Base-by-base conservation (phyloP, 169 alveolate genomes). In the Eimeria nieschulzi region DNA sequence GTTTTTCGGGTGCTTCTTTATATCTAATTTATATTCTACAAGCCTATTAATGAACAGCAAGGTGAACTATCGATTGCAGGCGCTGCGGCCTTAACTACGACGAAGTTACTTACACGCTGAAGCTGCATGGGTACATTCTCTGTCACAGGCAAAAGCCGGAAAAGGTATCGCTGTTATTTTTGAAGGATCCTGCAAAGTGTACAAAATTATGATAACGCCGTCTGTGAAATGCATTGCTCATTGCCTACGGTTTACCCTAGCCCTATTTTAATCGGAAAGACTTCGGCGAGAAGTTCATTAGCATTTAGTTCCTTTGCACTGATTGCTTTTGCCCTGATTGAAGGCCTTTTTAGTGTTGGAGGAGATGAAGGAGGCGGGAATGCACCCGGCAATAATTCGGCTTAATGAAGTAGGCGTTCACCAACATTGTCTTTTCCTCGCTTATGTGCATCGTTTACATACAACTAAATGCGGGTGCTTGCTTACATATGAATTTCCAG, bases 301-400 rank as follows among this genome's bases (percentile, higher is more conserved):
- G 8, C 15, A 59, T 59, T 59, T 2, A 15, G n/a, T 59, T 59
- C 9, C 0, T 15, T 15, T 59, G 15, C 68, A 5, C n/a, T 59
- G 9, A 59, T 59, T 59, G 23, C 15, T 59, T 9, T 59, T 59
- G 68, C n/a, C n/a, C n/a, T 59, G 68, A 5, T 59, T 15, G n/a
- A 92, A 96, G 97, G 95, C 96, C n/a, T 94, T 93, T 71, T 80
- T 96, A 9, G 97, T 96, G 7, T 66, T 96, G 55, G 97, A 96
- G 94, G 97, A 96, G 93, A 96, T 96, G 97, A 96, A 96, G 94
- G 75, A 91, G 90, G 93, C 96, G 8, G 87, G 85, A 56, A 94
- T 95, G 91, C 97, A 95, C 76, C 97, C 97, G 12, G 94, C 97
- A 39, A 94, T 96, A 15, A 93, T 96, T 17, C 94, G 96, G 46